A percentile compares a stretch with the other conserved stretches of the same genome.
Conservation (phyloP, 306 rosid genomes). For the Acacia acuminata region DNA sequence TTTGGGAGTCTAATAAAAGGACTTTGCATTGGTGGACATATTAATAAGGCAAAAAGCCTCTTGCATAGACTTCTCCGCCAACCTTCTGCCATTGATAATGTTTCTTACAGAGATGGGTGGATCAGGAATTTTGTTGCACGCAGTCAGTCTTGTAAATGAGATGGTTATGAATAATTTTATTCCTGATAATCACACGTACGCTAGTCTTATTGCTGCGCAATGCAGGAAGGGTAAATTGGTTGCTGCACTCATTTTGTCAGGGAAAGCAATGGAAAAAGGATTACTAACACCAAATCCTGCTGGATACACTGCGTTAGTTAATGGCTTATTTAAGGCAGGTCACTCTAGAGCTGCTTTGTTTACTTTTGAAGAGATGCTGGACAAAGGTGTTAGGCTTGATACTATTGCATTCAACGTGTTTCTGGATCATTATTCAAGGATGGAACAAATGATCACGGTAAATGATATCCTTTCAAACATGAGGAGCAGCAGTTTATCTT, state of each 20-base stretch:
- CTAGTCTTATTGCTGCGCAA: slow-evolving; percentile 59
- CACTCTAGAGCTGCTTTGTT: too few species aligned
- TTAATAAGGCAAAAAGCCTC: slow-evolving; percentile 50
- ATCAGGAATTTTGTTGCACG: slow-evolving; percentile 56
- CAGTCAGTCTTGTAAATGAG: slow-evolving; percentile 57
- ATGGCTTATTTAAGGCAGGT: slow-evolving; percentile 70
- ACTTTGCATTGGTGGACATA: slow-evolving; percentile 62
- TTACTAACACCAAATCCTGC: slow-evolving; percentile 48
- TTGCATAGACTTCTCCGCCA: slow-evolving; percentile 47
- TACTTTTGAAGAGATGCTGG: too few species aligned
- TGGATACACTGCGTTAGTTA: slow-evolving; percentile 56
- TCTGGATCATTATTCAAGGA: too few species aligned
- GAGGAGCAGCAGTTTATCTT: too few species aligned
- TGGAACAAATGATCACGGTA: too few species aligned
- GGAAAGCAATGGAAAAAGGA: slow-evolving; percentile 50
- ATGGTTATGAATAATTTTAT: slow-evolving; percentile 58
- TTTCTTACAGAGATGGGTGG: slow-evolving; percentile 58
- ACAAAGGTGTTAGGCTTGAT: too few species aligned
- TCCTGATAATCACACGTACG: slow-evolving; percentile 61
- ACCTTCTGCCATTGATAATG: slow-evolving; percentile 58
- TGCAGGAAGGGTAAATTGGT: slow-evolving; percentile 63
- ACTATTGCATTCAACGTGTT: too few species aligned
- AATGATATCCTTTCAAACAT: too few species aligned
- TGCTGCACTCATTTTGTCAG: slow-evolving; percentile 55
- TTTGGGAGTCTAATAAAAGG: slow-evolving; percentile 62